These are phyloP conservation scores for Fomitopsis serialis DNA, from an alignment of 768 basidiomycete genomes.

Conservation along the genomic window DNA sequence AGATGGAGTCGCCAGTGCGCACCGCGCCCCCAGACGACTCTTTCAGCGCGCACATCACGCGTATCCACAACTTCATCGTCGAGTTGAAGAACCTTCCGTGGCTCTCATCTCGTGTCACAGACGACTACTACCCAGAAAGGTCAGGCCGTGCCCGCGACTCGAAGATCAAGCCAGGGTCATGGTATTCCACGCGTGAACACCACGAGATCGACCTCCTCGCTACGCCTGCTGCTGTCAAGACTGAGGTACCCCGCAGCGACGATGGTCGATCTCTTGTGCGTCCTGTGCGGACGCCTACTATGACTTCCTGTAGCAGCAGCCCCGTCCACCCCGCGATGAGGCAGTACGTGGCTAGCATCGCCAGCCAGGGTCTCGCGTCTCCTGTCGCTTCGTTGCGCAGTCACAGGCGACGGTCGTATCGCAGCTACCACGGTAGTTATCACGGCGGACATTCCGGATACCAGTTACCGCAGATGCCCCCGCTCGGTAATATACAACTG, in stretches of 20 bases:
- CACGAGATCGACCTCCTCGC: conserved; percentile 22
- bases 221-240: conserved; percentile 2
- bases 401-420: conserved; percentile 7
- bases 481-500: background rate
- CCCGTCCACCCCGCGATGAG: conserved; percentile 11
- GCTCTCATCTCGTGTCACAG: conserved; percentile 29
- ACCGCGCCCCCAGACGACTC: conserved; percentile 21
- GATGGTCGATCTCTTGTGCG: conserved; percentile 3
- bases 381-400: background rate
- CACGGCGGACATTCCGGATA: background rate
- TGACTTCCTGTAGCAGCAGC: conserved; percentile 10
- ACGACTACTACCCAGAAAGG: conserved; percentile 27
- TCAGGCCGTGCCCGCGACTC: conserved; percentile 17
- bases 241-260: conserved; percentile 1
- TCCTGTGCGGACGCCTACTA: background rate
- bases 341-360: background rate
- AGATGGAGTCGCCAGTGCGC: conserved; percentile 25
- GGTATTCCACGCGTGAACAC: conserved; percentile 18
- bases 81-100: conserved; percentile 32
- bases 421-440: background rate
- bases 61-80: conserved; percentile 26
- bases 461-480: background rate
- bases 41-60: conserved; percentile 22
- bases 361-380: background rate
- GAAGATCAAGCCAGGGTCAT: conserved; percentile 15